These are phyloP conservation scores for Phalaenopsis hybrid DNA, from an alignment of 116 monocot species.

Conservation along the genomic window DNA sequence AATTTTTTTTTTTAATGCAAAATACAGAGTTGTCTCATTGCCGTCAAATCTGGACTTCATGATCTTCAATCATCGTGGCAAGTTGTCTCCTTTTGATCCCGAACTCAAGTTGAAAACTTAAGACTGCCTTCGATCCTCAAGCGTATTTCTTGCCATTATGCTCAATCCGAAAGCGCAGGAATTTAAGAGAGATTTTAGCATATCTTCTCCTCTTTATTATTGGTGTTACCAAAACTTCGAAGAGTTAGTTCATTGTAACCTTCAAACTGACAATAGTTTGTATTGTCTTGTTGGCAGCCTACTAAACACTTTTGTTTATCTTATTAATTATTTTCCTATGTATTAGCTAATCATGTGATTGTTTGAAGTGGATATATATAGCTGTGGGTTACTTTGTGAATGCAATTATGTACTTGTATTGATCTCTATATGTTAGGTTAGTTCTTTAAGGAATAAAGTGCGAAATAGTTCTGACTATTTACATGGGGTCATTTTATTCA, in stretches of 20 bases:
- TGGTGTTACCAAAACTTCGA: background rate
- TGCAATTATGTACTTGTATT: no score
- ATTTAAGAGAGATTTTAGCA: background rate
- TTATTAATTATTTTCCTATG: background rate
- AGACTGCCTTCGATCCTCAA: background rate
- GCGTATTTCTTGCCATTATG: background rate
- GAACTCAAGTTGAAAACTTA: conserved; percentile 53
- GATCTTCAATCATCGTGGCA: conserved; percentile 87
- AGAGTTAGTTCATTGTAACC: background rate
- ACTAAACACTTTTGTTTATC: background rate
- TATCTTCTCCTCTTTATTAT: background rate
- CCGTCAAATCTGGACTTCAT: conserved; percentile 85
- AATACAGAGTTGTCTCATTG: conserved; percentile 58
- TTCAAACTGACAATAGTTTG: background rate
- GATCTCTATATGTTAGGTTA: no score
- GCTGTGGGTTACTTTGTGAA: no score
- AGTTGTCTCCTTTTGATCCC: conserved; percentile 31
- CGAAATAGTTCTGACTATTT: no score
- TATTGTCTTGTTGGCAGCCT: background rate
- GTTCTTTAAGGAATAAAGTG: no score
- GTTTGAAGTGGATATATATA: background rate
- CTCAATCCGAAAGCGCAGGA: background rate
- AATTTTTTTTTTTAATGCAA: background rate
- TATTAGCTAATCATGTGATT: background rate
- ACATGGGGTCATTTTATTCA: no score